Base-by-base conservation (phyloP, 108 stramenopile species). In the Cyclotella kingstonii region DNA sequence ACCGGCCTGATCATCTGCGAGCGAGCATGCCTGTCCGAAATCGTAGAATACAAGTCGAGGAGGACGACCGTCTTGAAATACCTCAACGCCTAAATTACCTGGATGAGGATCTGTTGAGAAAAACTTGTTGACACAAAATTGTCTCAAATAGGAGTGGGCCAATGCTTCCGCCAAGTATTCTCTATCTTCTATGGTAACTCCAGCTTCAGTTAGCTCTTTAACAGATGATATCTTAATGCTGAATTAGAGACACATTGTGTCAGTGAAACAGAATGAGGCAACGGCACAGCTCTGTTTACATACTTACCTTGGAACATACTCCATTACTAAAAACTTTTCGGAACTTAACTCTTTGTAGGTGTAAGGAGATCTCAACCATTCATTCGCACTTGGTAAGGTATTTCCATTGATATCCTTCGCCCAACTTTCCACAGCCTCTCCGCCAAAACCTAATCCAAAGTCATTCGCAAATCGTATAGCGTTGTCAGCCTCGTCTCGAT, bases 401-500 rank as follows among this genome's bases (percentile, higher is more conserved):
- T 85, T 56, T 9, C 79, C 76, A 61, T 93, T 83, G 31, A 85
- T 54, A 15, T 88, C 70, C 40, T 81, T 77, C 10, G 84, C 82
- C 19, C 76, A 72, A 15, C 56, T 40, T 18, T 60, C 60, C 2
- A 80, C 47, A 30, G 48, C 42, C 60, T 68, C 46, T 46, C 96
- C 85, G 31, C 85, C 90, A 14, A 86, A 60, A 11, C 82, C 87
- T 6, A 92, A 48, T 4, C 89, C 92, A 76, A 96, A 97, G 61
- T 96, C 87, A 42, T 65, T 63, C 7, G 84, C 80, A 70, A 97
- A 96, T 15, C 91, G 78, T 22, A 80, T 63, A 15, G 80, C 85
- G 81, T 97, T 95, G 3, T 78, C 84, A 12, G 92, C 95, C 76
- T 97, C 96, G 44, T 91, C 94, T 12, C 90, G 78, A 66, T 97